Evolutionary conservation across 2,329 filamentous ascomycete species (phyloP).

Genomic region (Ophiostoma ulmi): DNA sequence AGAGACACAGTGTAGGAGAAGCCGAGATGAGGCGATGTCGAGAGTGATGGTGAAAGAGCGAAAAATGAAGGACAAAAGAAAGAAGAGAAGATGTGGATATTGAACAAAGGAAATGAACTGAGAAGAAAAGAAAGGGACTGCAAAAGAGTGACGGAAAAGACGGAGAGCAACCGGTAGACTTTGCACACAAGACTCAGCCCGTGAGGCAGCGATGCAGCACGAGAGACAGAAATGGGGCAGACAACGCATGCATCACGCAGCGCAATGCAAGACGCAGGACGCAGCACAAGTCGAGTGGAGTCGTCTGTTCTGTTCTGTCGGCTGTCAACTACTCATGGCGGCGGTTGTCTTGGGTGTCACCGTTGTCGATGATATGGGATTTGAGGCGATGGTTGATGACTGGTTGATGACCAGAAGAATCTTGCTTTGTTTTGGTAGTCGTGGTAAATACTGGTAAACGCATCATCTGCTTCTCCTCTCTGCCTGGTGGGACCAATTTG

Average conservation of each 20-base stretch:
- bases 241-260: constrained; percentile 22
- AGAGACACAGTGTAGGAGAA: constrained; percentile 6
- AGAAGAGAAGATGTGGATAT: background rate
- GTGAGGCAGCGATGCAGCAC: constrained; percentile 17
- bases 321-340: background rate
- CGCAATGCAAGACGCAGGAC: constrained; percentile 12
- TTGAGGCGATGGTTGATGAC: background rate
- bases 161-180: too few relatives aligned
- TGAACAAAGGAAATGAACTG: background rate
- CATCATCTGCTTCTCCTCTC: background rate
- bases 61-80: background rate
- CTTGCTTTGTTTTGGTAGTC: background rate
- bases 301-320: background rate
- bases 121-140: background rate
- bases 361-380: background rate
- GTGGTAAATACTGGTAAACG: background rate
- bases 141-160: background rate
- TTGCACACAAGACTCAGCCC: background rate
- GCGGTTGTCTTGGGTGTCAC: background rate
- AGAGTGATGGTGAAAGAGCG: constrained; percentile 7
- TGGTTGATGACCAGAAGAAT: background rate
- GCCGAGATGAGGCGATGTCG: constrained; percentile 7
- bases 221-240: constrained; percentile 11
- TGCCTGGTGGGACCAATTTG: constrained; percentile 6
- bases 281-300: constrained; percentile 7